phyloP scores from a whole-genome alignment of 768 basidiomycete genomes.

The Crassisporium funariophilum region DNA sequence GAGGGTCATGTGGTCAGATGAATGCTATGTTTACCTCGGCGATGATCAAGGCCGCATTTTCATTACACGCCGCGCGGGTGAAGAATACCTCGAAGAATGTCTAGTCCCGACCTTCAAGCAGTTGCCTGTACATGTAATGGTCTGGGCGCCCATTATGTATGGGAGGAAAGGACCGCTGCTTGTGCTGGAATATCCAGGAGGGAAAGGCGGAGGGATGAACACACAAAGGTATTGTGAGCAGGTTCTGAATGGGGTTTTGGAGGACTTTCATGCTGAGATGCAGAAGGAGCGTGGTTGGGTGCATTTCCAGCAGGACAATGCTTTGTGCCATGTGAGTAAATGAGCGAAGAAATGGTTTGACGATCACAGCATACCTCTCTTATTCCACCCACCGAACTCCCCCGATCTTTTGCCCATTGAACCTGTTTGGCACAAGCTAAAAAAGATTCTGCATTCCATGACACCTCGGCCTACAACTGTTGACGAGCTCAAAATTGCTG shows the following conservation, averaged over 20 bases:
- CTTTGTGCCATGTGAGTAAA: constrained; percentile 21
- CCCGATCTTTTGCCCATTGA: constrained; percentile 36
- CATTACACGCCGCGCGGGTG: too few relatives aligned
- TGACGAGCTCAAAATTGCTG: too few relatives aligned
- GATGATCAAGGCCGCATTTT: too few relatives aligned
- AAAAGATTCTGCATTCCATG: constrained; percentile 4
- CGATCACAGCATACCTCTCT: constrained; percentile 17
- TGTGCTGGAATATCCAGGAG: too few relatives aligned
- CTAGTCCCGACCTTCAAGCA: too few relatives aligned
- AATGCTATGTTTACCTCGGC: too few relatives aligned
- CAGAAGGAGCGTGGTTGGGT: too few relatives aligned
- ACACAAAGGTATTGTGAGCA: constrained; percentile 25
- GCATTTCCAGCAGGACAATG: constrained; percentile 31
- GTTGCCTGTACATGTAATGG: too few relatives aligned
- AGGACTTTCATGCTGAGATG: constrained; percentile 16
- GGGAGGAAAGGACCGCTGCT: too few relatives aligned
- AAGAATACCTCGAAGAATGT: too few relatives aligned
- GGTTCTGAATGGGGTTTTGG: constrained; percentile 18
- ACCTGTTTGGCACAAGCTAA: constrained; percentile 31
- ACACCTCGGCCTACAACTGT: background rate
- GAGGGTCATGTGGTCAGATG: constrained; percentile 19
- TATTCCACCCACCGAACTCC: constrained; percentile 28
- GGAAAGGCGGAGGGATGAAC: too few relatives aligned
- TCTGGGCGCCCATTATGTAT: too few relatives aligned
- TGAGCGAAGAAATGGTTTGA: constrained; percentile 22